Percentiles rank a stretch among this genome's conserved stretches.
phyloP scores from a whole-genome alignment of 805 yeast species.

The Kuraishia ogatae region DNA sequence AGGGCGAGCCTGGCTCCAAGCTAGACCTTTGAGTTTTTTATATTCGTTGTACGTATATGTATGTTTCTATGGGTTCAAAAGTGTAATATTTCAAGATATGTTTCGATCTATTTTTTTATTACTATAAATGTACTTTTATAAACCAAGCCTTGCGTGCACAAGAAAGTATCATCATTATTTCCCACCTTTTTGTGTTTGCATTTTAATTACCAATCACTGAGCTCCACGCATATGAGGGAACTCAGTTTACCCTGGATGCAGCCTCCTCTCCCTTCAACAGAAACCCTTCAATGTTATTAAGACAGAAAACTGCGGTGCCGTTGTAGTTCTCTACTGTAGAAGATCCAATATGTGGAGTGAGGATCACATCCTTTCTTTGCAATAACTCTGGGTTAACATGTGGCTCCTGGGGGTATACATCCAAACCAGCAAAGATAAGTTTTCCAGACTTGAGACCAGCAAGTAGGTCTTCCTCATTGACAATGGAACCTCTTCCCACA shows the following conservation, averaged over 20 bases:
- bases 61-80: no score
- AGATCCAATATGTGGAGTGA: conserved; percentile 70
- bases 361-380: conserved; percentile 51
- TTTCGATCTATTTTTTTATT: no score
- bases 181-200: no score
- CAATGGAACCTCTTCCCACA: conserved; percentile 66
- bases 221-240: no score
- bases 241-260: neutral
- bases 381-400: conserved; percentile 37
- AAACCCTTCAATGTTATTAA: conserved; percentile 44
- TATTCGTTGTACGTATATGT: no score
- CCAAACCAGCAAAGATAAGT: conserved; percentile 60
- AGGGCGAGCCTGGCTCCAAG: no score
- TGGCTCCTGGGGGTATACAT: conserved; percentile 65
- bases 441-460: conserved; percentile 52
- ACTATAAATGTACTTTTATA: no score
- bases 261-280: conserved; percentile 22
- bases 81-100: no score
- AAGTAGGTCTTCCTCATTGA: conserved; percentile 59
- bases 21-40: no score
- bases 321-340: conserved; percentile 50
- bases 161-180: no score
- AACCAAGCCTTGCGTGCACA: no score
- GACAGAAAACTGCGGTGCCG: conserved; percentile 40
- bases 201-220: no score